These are phyloP conservation scores for Erodium trifolium DNA, from an alignment of 441 rosid genomes.

Conservation along the genomic window DNA sequence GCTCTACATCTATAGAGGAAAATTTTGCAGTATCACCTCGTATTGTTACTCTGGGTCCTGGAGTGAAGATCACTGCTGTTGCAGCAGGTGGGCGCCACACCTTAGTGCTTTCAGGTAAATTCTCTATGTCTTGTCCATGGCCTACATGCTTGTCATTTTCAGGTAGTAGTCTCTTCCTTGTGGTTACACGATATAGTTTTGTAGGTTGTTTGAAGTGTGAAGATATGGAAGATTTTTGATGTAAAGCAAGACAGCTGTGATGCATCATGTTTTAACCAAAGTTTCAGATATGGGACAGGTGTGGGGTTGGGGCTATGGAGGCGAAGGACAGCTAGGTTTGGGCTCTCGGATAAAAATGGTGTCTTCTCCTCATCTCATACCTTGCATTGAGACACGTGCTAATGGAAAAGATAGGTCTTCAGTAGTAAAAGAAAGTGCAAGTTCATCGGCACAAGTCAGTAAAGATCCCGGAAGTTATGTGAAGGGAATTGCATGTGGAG, in stretches of 20 bases:
- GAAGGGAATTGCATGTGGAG: slow-evolving; percentile 84
- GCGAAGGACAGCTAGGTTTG: slow-evolving; percentile 98
- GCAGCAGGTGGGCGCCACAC: slow-evolving; percentile 99
- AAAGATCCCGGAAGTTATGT: slow-evolving; percentile 82
- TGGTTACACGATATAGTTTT: slow-evolving; percentile 11
- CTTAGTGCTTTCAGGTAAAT: slow-evolving; percentile 76
- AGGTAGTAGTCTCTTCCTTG: slow-evolving; percentile 24
- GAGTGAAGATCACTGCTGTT: slow-evolving; percentile 67
- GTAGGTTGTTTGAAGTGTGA: slow-evolving; percentile 13
- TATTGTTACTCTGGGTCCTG: slow-evolving; percentile 63
- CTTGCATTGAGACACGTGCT: slow-evolving; percentile 57
- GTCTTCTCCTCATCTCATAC: slow-evolving; percentile 84
- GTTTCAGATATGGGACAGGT: slow-evolving; percentile 94
- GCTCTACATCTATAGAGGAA: slow-evolving; percentile 61
- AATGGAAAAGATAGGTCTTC: slow-evolving; percentile 46
- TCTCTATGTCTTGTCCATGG: slow-evolving; percentile 13
- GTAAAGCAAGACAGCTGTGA: slow-evolving; percentile 25
- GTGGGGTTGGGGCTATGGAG: slow-evolving; percentile 99
- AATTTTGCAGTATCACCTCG: slow-evolving; percentile 53
- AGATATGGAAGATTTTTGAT: slow-evolving; percentile 24
- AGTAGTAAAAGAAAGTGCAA: slow-evolving; percentile 38
- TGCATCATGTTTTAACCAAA: slow-evolving; percentile 27
- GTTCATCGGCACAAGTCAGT: slow-evolving; percentile 47
- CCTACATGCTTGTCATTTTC: slow-evolving; percentile 25
- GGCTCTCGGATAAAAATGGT: slow-evolving; percentile 87